These are phyloP conservation scores for Rhynchosporium agropyri DNA, from an alignment of 2,329 filamentous ascomycete genomes.

Conservation along the genomic window DNA sequence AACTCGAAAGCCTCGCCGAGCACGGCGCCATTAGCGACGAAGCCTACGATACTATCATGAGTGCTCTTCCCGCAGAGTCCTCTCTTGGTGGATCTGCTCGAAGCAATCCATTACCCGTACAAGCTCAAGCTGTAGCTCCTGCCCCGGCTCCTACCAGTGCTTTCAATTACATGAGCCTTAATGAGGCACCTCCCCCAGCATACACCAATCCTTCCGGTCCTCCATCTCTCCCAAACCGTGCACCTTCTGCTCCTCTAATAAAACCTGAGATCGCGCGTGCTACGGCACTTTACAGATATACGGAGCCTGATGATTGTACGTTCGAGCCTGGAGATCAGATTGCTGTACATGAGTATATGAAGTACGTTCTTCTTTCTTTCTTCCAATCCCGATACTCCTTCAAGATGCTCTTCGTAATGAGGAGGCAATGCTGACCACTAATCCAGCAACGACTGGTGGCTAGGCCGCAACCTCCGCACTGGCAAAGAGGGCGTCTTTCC, in stretches of 20 bases:
- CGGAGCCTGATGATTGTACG: constrained; percentile 77
- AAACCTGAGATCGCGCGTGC: constrained; percentile 68
- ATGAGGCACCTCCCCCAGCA: constrained; percentile 32
- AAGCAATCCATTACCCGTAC: constrained; percentile 38
- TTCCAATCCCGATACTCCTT: no score
- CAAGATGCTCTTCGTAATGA: no score
- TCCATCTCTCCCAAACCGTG: constrained; percentile 43
- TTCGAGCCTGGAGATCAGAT: constrained; percentile 81
- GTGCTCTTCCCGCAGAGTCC: constrained; percentile 73
- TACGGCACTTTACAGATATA: constrained; percentile 82
- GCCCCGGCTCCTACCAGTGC: constrained; percentile 16
- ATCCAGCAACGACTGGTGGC: constrained; percentile 80
- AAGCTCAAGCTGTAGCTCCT: constrained; percentile 43
- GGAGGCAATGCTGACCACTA: neutral
- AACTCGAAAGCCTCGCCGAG: constrained; percentile 88
- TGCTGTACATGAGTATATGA: constrained; percentile 88
- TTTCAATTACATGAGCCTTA: constrained; percentile 31
- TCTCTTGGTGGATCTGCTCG: constrained; percentile 47
- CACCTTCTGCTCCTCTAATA: constrained; percentile 42
- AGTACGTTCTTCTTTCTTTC: constrained; percentile 45
- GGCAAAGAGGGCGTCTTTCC: constrained; percentile 92
- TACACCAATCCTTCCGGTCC: constrained; percentile 39
- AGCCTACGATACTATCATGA: constrained; percentile 74
- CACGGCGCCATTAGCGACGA: constrained; percentile 75
- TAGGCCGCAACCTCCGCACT: constrained; percentile 82